These are phyloP conservation scores for Sherardia arvensis DNA, from an alignment of 257 asterid species.

Conservation along the genomic window DNA sequence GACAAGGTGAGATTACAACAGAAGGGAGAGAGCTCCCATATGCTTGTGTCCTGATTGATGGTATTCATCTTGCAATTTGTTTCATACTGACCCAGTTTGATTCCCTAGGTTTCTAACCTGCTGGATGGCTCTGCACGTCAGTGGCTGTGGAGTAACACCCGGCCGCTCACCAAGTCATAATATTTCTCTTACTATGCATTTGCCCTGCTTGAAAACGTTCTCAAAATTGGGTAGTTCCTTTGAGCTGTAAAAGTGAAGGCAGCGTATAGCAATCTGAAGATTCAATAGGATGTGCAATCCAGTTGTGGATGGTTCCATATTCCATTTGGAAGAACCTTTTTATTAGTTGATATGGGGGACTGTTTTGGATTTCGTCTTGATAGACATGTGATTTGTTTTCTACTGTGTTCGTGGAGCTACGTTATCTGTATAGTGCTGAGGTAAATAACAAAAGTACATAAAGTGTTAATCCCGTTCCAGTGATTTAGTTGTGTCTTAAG, in stretches of 20 bases:
- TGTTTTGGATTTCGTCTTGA: too few species aligned
- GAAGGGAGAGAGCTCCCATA: background rate
- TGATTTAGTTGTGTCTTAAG: too few species aligned
- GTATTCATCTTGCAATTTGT: background rate
- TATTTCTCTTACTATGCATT: background rate
- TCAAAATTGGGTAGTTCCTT: background rate
- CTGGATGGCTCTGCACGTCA: slow-evolving; percentile 63
- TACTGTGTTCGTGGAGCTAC: background rate
- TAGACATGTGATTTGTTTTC: background rate
- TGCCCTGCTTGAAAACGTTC: background rate
- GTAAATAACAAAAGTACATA: background rate
- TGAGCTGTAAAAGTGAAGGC: background rate
- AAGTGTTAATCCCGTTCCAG: too few species aligned
- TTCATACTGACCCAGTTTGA: background rate
- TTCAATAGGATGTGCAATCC: background rate
- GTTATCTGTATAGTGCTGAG: background rate
- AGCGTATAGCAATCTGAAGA: too few species aligned
- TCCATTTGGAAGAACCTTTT: too few species aligned
- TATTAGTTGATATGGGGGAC: too few species aligned
- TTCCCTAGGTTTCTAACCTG: slow-evolving; percentile 67
- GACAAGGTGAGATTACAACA: slow-evolving; percentile 53
- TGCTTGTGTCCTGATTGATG: background rate
- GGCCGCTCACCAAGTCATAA: slow-evolving; percentile 39
- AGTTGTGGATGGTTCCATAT: background rate
- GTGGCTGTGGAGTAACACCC: slow-evolving; percentile 86